phyloP scores from a whole-genome alignment of 73 alveolate genomes.

The Uronychia setigera region DNA sequence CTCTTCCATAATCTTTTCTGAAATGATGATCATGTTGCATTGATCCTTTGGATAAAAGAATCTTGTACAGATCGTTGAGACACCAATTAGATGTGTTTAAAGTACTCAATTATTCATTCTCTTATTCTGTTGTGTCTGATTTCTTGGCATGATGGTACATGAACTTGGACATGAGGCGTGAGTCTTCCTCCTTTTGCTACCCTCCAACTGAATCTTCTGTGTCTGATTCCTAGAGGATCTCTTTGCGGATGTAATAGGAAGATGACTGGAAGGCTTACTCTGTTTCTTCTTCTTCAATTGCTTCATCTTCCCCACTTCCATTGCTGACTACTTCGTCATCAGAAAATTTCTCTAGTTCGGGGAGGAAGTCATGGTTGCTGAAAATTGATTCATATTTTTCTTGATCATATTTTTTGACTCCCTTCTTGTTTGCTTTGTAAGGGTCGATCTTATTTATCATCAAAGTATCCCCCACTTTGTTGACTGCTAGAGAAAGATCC shows the following conservation, averaged over 20 bases:
- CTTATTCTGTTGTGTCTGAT: background rate
- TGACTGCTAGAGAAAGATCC: slow-evolving; percentile 21
- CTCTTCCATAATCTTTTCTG: slow-evolving; percentile 53
- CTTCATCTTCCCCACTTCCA: background rate
- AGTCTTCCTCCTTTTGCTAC: background rate
- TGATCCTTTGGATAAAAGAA: slow-evolving; percentile 11
- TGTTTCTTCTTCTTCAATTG: background rate
- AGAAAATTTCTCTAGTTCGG: background rate
- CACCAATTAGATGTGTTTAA: background rate
- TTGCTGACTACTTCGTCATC: too few species aligned
- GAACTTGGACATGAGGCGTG: background rate
- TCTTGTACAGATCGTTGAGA: slow-evolving; percentile 26
- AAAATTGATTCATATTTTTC: background rate
- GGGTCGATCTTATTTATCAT: slow-evolving; percentile 35
- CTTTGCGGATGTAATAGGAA: slow-evolving; percentile 8
- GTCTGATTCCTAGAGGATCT: background rate
- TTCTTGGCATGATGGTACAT: background rate
- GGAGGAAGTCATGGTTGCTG: slow-evolving; percentile 2
- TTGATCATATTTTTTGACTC: slow-evolving; percentile 16
- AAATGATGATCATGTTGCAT: slow-evolving; percentile 41
- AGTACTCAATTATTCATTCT: background rate
- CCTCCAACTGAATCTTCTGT: slow-evolving; percentile 1
- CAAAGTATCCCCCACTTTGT: slow-evolving; percentile 31
- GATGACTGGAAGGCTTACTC: slow-evolving; percentile 13
- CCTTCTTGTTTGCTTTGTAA: slow-evolving; percentile 22